A percentile compares a stretch with the other conserved stretches of the same genome.
These are phyloP conservation scores for Eucalyptus marginata DNA, from an alignment of 345 rosid species.

Conservation along the genomic window DNA sequence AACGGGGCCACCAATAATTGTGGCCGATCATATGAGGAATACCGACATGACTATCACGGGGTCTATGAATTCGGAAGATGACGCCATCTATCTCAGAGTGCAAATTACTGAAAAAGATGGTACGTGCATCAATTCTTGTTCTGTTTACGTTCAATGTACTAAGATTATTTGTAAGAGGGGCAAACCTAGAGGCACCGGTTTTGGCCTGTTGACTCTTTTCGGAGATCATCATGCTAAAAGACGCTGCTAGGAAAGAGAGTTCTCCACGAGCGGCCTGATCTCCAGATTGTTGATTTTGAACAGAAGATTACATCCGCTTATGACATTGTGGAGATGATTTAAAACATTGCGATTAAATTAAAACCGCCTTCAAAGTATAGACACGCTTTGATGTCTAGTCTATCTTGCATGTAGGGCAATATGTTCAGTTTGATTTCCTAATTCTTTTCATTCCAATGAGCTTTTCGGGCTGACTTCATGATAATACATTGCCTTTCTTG, in stretches of 20 bases:
- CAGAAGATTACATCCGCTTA: not conserved
- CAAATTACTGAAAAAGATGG: constrained; percentile 72
- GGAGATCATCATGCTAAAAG: not conserved
- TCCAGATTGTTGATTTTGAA: not conserved
- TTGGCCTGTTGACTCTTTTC: not conserved
- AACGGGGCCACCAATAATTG: constrained; percentile 5
- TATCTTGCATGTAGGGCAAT: not conserved
- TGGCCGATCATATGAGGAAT: not conserved
- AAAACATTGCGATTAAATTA: not conserved
- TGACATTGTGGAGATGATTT: not conserved
- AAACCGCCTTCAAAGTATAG: not conserved
- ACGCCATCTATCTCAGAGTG: constrained; percentile 75
- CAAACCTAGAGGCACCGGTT: not conserved
- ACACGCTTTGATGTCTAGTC: not conserved
- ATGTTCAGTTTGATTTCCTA: not conserved
- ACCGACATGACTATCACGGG: constrained; percentile 83
- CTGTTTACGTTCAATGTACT: not conserved
- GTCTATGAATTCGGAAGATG: constrained; percentile 61
- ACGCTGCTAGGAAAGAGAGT: not conserved
- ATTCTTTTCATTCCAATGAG: not conserved
- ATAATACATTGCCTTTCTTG: not conserved
- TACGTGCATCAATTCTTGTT: constrained; percentile 1
- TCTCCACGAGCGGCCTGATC: not conserved
- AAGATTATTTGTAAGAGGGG: not conserved
- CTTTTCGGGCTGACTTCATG: not conserved